Conservation (phyloP, 2,329 filamentous ascomycete species). For the Hypoxylon sp. region DNA sequence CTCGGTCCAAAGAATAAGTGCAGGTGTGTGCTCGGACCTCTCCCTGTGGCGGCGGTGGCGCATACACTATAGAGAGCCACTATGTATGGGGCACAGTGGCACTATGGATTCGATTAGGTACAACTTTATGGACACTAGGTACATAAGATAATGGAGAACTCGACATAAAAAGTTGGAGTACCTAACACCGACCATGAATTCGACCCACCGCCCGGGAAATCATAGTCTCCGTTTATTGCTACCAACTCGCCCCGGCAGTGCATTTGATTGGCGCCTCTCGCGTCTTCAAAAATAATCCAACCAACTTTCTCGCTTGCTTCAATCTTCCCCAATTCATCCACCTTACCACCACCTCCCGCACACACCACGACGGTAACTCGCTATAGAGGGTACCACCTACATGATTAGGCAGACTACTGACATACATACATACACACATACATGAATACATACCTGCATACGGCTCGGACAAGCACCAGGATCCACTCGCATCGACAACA, state of each 20-base stretch:
- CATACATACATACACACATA: slow-evolving; percentile 8
- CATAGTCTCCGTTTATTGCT: slow-evolving; percentile 30
- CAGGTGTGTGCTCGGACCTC: slow-evolving; percentile 34
- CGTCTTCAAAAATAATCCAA: slow-evolving; percentile 40
- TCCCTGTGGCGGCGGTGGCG: slow-evolving; percentile 42
- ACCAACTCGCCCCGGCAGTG: slow-evolving; percentile 23
- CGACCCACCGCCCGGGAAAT: slow-evolving; percentile 38
- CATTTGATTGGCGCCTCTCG: slow-evolving; percentile 47
- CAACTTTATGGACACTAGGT: neutral
- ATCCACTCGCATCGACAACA: slow-evolving; percentile 24
- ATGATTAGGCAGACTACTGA: neutral
- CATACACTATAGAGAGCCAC: slow-evolving; percentile 6
- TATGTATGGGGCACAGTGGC: neutral
- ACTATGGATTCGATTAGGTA: neutral
- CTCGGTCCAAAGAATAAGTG: slow-evolving; percentile 2
- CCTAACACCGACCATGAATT: slow-evolving; percentile 12
- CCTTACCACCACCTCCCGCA: slow-evolving; percentile 23
- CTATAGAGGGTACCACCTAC: slow-evolving; percentile 21
- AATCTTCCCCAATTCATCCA: slow-evolving; percentile 19
- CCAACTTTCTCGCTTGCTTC: slow-evolving; percentile 10
- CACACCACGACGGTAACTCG: slow-evolving; percentile 23
- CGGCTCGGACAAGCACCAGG: slow-evolving; percentile 21
- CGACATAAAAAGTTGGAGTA: slow-evolving; percentile 3
- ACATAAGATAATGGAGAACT: neutral
- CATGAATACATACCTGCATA: neutral